These are phyloP conservation scores for Entomortierella parvispora DNA, from an alignment of 192 early-diverging fungal genomes.

Conservation along the genomic window DNA sequence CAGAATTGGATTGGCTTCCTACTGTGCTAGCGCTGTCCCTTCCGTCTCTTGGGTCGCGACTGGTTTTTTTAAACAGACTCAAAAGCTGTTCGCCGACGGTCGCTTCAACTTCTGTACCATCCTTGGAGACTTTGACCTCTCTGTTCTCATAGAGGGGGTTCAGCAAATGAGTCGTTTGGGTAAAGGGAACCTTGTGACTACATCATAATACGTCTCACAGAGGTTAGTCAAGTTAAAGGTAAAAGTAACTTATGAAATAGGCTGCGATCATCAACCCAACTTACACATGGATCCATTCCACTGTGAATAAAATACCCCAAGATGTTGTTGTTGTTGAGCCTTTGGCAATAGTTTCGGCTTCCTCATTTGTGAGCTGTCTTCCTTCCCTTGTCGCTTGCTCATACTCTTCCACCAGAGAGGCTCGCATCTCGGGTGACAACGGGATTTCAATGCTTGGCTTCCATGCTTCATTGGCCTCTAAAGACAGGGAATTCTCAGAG, in stretches of 20 bases:
- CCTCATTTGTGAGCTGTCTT: constrained; percentile 39
- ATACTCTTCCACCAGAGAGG: constrained; percentile 40
- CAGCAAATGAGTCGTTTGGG: constrained; percentile 53
- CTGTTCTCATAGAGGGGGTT: constrained; percentile 60
- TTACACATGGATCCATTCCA: constrained; percentile 63
- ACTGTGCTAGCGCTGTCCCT: constrained; percentile 14
- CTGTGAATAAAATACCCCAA: constrained; percentile 58
- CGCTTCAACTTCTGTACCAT: constrained; percentile 59
- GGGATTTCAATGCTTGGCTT: constrained; percentile 23
- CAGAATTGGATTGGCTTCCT: constrained; percentile 25
- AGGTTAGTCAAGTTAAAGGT: background rate
- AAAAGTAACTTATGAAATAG: background rate
- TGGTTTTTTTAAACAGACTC: constrained; percentile 45
- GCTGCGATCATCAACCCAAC: background rate
- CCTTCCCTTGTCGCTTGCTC: constrained; percentile 40
- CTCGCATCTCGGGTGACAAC: constrained; percentile 41
- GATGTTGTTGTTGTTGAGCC: constrained; percentile 54
- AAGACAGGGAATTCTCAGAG: constrained; percentile 26
- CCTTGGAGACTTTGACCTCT: constrained; percentile 60
- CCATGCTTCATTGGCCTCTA: constrained; percentile 42
- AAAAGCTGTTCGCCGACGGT: constrained; percentile 53
- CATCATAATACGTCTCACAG: background rate
- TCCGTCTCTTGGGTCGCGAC: constrained; percentile 2
- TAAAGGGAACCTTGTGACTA: constrained; percentile 58
- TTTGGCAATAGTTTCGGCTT: constrained; percentile 42